Conservation (phyloP, 371 early-diverging fungal genomes). For the Haplosporangium sp. region DNA sequence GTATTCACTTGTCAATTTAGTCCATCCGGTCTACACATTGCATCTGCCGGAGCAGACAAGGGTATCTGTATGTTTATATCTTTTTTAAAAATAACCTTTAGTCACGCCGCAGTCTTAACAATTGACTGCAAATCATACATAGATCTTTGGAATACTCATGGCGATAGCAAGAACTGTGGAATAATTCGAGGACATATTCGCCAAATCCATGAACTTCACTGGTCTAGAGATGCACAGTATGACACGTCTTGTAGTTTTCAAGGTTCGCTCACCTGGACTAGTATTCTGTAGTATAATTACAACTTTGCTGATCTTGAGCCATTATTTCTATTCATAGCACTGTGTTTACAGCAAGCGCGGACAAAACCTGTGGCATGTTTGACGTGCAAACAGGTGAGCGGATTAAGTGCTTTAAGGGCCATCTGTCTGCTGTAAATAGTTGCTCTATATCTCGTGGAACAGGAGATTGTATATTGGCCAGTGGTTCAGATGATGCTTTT, state of each 20-base stretch:
- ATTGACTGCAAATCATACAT: neutral
- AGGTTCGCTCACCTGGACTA: no score
- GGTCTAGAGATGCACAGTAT: conserved; percentile 88
- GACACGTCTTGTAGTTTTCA: no score
- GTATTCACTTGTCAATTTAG: conserved; percentile 88
- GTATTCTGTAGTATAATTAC: no score
- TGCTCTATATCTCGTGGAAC: conserved; percentile 68
- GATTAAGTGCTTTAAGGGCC: conserved; percentile 80
- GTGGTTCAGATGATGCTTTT: conserved; percentile 82
- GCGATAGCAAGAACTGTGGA: conserved; percentile 89
- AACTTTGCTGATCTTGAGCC: no score
- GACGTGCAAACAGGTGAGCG: conserved; percentile 83
- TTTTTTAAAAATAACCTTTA: neutral
- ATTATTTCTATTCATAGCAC: conserved; percentile 12
- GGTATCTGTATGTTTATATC: conserved; percentile 69
- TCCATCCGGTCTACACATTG: conserved; percentile 85
- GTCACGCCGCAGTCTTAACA: no score
- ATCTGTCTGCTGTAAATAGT: conserved; percentile 81
- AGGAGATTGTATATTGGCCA: conserved; percentile 78
- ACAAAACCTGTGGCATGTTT: conserved; percentile 38
- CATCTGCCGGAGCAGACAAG: conserved; percentile 87
- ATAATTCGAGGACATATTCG: conserved; percentile 88
- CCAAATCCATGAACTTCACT: conserved; percentile 88
- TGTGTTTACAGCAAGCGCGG: conserved; percentile 66
- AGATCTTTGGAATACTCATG: conserved; percentile 94